Conservation (phyloP, 257 asterid species). For the Solanum phureja region DNA sequence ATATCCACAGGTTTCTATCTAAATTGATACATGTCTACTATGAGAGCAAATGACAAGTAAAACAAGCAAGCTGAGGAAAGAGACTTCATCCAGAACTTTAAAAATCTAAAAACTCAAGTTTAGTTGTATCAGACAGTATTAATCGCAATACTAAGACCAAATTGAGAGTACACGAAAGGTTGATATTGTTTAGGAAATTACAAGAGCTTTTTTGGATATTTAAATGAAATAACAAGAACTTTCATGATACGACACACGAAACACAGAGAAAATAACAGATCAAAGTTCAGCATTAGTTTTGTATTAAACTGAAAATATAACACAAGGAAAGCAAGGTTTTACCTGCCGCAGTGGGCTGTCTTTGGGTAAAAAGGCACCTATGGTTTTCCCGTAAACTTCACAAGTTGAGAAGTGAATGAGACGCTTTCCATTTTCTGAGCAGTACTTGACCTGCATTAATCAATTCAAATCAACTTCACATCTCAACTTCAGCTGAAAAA, state of each 20-base stretch:
- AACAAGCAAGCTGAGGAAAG: neutral
- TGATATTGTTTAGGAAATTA: neutral
- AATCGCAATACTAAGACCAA: neutral
- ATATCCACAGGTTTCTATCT: neutral
- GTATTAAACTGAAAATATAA: neutral
- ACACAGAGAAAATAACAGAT: neutral
- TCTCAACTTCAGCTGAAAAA: neutral
- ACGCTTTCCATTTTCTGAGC: slow-evolving; percentile 80
- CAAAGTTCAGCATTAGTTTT: neutral
- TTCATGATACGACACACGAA: neutral
- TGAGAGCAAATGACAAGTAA: neutral
- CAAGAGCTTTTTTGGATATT: neutral
- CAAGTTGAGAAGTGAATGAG: slow-evolving; percentile 93
- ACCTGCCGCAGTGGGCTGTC: slow-evolving; percentile 82
- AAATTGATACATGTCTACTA: neutral
- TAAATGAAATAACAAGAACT: neutral
- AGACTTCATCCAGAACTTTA: neutral
- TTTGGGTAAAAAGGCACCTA: slow-evolving; percentile 67
- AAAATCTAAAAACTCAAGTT: neutral
- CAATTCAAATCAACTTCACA: neutral
- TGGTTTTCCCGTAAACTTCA: slow-evolving; percentile 84
- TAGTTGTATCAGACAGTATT: neutral
- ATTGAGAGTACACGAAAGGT: neutral
- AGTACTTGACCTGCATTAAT: slow-evolving; percentile 65
- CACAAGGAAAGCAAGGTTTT: slow-evolving; percentile 6